phyloP scores from a whole-genome alignment of 257 asterid genomes.

The Scutellaria barbata region DNA sequence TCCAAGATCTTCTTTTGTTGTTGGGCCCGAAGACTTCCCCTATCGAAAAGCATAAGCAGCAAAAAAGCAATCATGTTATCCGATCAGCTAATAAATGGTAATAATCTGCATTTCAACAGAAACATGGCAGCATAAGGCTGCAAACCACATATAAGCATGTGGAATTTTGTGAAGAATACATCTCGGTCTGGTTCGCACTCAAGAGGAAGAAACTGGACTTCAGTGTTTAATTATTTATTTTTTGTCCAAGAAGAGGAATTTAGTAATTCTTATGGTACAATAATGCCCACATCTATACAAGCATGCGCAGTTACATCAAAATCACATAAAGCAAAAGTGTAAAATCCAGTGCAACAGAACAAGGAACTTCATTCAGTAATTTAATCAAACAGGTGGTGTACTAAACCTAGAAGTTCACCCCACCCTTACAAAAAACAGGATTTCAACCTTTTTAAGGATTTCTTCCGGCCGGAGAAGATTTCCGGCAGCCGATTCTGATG shows the following conservation, averaged over 20 bases:
- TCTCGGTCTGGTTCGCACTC: background rate
- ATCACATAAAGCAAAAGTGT: background rate
- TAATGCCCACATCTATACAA: background rate
- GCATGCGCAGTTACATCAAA: background rate
- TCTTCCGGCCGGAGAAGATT: conserved; percentile 40
- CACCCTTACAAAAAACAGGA: background rate
- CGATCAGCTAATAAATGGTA: background rate
- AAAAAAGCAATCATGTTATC: background rate
- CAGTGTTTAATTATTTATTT: background rate
- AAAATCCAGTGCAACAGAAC: background rate
- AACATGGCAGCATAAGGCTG: background rate
- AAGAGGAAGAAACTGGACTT: background rate
- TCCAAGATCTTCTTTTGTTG: conserved; percentile 89
- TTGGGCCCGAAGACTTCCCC: conserved; percentile 64
- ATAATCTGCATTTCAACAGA: conserved; percentile 14
- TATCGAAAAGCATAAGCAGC: conserved; percentile 33
- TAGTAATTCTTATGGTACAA: no score
- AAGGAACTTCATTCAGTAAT: background rate
- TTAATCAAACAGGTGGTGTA: conserved; percentile 56
- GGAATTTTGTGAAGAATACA: background rate
- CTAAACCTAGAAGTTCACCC: background rate
- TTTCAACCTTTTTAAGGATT: conserved; percentile 48
- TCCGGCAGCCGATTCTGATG: conserved; percentile 29
- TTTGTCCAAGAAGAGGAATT: background rate
- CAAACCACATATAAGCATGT: background rate